Evolutionary conservation across 177 flowering plant genomes (phyloP).

Genomic region (Vitis hybrid): DNA sequence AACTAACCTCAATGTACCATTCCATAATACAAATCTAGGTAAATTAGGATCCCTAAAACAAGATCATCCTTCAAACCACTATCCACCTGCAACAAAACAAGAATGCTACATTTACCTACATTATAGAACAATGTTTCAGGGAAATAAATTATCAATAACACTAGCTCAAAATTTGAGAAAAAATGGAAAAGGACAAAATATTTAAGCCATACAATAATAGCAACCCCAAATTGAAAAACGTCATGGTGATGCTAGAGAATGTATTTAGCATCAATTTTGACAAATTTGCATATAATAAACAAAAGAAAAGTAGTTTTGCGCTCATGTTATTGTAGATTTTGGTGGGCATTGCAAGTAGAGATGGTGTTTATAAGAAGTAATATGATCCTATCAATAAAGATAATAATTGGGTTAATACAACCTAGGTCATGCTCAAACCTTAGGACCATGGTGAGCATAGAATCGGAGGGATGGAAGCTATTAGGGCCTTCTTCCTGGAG

Average conservation of each 20-base stretch:
- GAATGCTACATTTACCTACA: neutral
- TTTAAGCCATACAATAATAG: too few relatives aligned
- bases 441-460: slow-evolving; percentile 72
- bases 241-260: too few relatives aligned
- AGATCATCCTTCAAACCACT: slow-evolving; percentile 88
- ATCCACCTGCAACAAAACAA: slow-evolving; percentile 57
- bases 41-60: slow-evolving; percentile 88
- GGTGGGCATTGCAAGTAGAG: too few relatives aligned
- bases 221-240: too few relatives aligned
- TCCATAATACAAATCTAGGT: slow-evolving; percentile 88
- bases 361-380: too few relatives aligned
- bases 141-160: neutral
- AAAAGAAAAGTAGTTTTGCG: too few relatives aligned
- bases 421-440: neutral
- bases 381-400: too few relatives aligned
- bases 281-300: too few relatives aligned
- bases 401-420: neutral
- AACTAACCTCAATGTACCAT: slow-evolving; percentile 81
- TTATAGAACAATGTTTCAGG: neutral
- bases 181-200: neutral
- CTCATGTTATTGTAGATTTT: too few relatives aligned
- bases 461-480: slow-evolving; percentile 92
- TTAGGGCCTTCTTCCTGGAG: slow-evolving; percentile 98
- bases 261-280: too few relatives aligned
- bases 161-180: neutral